Evolutionary conservation across 202 grass and related monocot genomes (phyloP), one percentile per base, ranked within the genome.

Genomic region (Saccharum hybrid): DNA sequence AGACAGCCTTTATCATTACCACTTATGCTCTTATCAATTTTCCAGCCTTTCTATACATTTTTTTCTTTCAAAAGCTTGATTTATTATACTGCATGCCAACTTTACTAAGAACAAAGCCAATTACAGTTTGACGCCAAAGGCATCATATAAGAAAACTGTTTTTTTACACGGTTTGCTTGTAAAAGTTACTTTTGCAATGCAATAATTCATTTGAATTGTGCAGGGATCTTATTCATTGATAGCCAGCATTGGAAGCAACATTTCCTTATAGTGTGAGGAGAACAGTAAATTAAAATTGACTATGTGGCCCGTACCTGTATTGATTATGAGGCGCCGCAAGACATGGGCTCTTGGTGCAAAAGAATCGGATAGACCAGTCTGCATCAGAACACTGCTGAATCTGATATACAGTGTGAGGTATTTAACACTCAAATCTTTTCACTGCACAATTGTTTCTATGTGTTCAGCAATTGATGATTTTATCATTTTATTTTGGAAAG

Each of bases 271-370:
- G 45, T 84, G 60, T 66, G 18, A 30, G 23, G 66, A 74, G 10
- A 40, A 34, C 10, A 10, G 81, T 39, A 63, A 66, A 59, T 77
- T 74, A 61, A 78, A 81, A 38, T 82, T 82, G 54, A 45, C 60
- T 71, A 77, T 89, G 84, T 74, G 65, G 39, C 73, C 79, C 84
- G 83, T 83, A 49, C 67, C 52, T 73, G 21, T 48, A 79, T 86
- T 74, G 61, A 86, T 86, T 80, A 80, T 37, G 63, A 85, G 60
- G 72, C 16, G 14, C 72, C 71, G 7, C 63, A 90, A 75, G 74
- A 89, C 77, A 85, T 89, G 88, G 85, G 81, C 77, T 82, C 61
- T 84, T 72, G 88, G 84, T 87, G 48, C 71, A 81, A 93, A 83
- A 85, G 86, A 70, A 89, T 82, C 57, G 0, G 73, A 82, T 62